Evolutionary conservation across 805 yeast species (phyloP).

Genomic region (Lachancea waltii): DNA sequence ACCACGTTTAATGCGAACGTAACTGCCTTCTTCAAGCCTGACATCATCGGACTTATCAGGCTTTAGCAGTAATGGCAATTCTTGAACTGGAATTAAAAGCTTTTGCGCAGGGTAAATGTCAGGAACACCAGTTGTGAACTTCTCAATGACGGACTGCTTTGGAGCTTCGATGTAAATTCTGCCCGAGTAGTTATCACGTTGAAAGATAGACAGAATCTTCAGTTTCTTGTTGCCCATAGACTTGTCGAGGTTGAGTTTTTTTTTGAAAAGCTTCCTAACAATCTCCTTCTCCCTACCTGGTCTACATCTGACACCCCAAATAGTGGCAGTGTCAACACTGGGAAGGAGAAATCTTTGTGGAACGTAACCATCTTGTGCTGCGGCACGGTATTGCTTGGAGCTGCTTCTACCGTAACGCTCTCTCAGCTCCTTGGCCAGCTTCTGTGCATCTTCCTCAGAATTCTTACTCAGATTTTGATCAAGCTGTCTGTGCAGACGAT

Average conservation of each 20-base stretch:
- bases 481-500: slow-evolving; percentile 82
- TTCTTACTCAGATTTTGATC: slow-evolving; percentile 82
- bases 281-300: slow-evolving; percentile 90
- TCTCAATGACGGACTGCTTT: slow-evolving; percentile 83
- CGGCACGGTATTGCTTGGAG: slow-evolving; percentile 67
- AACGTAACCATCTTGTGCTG: slow-evolving; percentile 72
- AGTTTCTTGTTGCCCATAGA: slow-evolving; percentile 61
- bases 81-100: slow-evolving; percentile 88
- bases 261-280: slow-evolving; percentile 76
- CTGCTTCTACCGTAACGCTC: slow-evolving; percentile 88
- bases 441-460: slow-evolving; percentile 92
- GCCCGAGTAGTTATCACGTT: slow-evolving; percentile 88
- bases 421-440: slow-evolving; percentile 83
- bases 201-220: slow-evolving; percentile 83
- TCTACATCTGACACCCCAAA: slow-evolving; percentile 92
- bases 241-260: slow-evolving; percentile 70
- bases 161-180: slow-evolving; percentile 93
- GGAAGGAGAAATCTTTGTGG: slow-evolving; percentile 92
- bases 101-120: slow-evolving; percentile 71
- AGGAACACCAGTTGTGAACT: slow-evolving; percentile 83
- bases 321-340: slow-evolving; percentile 91
- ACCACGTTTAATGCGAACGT: slow-evolving; percentile 86
- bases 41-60: slow-evolving; percentile 85
- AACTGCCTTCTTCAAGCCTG: slow-evolving; percentile 84
- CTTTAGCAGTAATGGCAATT: slow-evolving; percentile 85